Base-by-base conservation (phyloP, 306 rosid species). In the Trifolium pratense region DNA sequence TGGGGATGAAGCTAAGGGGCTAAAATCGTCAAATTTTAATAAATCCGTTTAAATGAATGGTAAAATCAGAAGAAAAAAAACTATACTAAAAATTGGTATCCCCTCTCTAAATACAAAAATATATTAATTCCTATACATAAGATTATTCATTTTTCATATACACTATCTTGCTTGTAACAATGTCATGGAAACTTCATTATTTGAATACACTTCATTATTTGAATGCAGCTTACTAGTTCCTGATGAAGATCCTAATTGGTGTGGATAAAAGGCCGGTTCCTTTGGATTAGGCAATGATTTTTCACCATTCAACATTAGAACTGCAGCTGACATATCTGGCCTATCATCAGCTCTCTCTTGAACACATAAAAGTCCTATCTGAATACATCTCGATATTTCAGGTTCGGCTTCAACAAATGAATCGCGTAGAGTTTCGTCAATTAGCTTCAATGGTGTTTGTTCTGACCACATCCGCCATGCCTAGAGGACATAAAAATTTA, bases 261-360 rank as follows among this genome's bases (percentile, higher is more conserved):
- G 79, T 1, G 85, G 82, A 77, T 77, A 67, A 68, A 77, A 82
- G 1, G 68, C 82, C 0, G 79, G 85, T 70, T 81, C 65, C 57
- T 39, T 77, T 72, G 85, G 79, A 34, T 63, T 76, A 0, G 84
- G 74, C 80, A 70, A 70, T 70, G 78, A 0, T 46, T 75, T 80
- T 72, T 81, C 84, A 64, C 84, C 81, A 70, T 71, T 81, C 57
- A 80, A 58, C 84, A 80, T 80, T 62, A 80, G 56, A 45, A 80
- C 58, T 64, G 46, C 70, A 34, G 48, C 11, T 32, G 78, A 80
- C 84, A 80, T 80, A 15, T 75, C 74, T 53, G 84, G 84, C 16
- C 80, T 81, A 48, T 81, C 70, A 46, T 81, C 71, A 26, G 81
- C 53, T 66, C 81, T 81, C 52, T 81, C 81, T 81, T 81, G 84